Evolutionary conservation across 2,329 filamentous ascomycete genomes (phyloP), one percentile per base, ranked within the genome.

Genomic region (Exophiala xenobiotica): DNA sequence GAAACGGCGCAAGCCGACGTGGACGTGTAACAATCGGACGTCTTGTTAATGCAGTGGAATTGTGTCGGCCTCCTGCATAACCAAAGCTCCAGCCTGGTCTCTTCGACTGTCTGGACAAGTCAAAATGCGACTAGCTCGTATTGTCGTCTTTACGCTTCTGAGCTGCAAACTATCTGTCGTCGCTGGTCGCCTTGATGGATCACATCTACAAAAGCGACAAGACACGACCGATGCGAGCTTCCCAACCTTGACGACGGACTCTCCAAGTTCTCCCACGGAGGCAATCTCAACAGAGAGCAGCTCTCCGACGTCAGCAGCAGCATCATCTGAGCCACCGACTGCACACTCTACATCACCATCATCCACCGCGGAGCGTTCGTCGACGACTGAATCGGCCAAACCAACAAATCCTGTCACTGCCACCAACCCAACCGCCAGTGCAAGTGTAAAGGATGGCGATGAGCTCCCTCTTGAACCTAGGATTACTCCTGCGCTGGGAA

Each of bases 401-500:
- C 54, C 58, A 22, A 51, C 57, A 39, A 39, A 56, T 11, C 37
- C 50, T 46, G 47, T 48, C 18, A 22, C 58, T 18, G 33, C 56
- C 31, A 40, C 42, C 18, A 50, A 46, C 38, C 27, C 56, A 4
- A 52, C 47, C 2, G 16, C 31, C 11, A 54, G 43, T 37, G 51
- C 56, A 6, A 27, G 11, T 14, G 14, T 31, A 20, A 41, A 49
- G 16, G 29, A 31, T 22, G 29, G 24, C 5, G 48, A 58, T 41
- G 42, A 41, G 24, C 76, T 96, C 14, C 92, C 92, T 0, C 73
- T 96, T 26, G 64, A 80, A 19, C 90, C 92, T 0, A 71, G 68
- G 49, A 77, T 97, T 41, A 96, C 90, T 1, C 90, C 92, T 2
- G 90, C 85, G 33, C 84, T 89, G 70, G 88, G 83, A 2, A 80